phyloP scores from a whole-genome alignment of 2,329 filamentous ascomycete genomes.

The Periglandula ipomoeae region DNA sequence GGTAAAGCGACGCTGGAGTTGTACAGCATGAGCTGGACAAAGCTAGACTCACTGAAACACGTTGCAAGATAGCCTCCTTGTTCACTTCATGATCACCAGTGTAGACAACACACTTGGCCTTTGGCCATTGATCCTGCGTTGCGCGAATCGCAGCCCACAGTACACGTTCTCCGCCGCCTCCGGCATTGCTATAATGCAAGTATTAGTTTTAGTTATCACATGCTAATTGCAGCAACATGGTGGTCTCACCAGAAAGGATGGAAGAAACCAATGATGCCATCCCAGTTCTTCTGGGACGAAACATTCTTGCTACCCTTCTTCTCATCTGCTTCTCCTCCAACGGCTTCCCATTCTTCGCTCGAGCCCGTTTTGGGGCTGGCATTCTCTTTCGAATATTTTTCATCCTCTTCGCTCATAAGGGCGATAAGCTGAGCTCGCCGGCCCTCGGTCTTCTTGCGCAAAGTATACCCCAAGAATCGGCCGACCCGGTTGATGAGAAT shows the following conservation, averaged over 20 bases:
- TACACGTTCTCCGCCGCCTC: constrained; percentile 89
- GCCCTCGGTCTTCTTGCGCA: constrained; percentile 54
- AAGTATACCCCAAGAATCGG: constrained; percentile 45
- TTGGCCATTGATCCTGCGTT: constrained; percentile 81
- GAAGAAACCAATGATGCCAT: constrained; percentile 88
- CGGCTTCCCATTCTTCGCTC: constrained; percentile 63
- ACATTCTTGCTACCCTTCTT: constrained; percentile 20
- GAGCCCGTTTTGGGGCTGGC: constrained; percentile 23
- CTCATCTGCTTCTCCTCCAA: constrained; percentile 51
- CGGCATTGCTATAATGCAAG: constrained; percentile 62
- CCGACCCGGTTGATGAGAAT: constrained; percentile 27
- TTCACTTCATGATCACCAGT: constrained; percentile 87
- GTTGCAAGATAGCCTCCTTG: constrained; percentile 68
- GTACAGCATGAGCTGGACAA: not conserved
- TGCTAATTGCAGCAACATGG: not conserved
- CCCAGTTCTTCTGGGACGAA: constrained; percentile 52
- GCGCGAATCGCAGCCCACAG: constrained; percentile 92
- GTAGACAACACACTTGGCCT: constrained; percentile 84
- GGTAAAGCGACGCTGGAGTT: too few species aligned
- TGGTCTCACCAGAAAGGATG: constrained; percentile 81
- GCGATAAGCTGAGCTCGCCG: constrained; percentile 49
- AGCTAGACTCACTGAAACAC: constrained; percentile 53
- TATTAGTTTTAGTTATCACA: constrained; percentile 2
- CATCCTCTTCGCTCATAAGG: constrained; percentile 38
- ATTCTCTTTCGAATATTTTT: constrained; percentile 25